Conservation (phyloP, 306 rosid genomes). For the Rosa multiflora region DNA sequence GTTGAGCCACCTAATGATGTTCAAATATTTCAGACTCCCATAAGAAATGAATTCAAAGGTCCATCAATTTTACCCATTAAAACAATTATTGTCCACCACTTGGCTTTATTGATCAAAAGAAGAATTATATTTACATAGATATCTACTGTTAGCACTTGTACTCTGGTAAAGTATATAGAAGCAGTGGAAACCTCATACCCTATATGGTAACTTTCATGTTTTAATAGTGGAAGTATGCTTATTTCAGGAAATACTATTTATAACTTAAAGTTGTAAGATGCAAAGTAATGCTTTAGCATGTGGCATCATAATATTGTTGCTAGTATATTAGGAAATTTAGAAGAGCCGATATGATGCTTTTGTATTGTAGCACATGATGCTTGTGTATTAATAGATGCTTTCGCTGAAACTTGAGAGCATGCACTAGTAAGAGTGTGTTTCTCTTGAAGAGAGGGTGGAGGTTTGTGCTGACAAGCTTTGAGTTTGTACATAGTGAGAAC, state of each 20-base stretch:
- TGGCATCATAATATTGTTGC: not conserved
- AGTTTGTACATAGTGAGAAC: not conserved
- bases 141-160: not conserved
- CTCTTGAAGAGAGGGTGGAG: not conserved
- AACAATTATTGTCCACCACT: not conserved
- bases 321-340: not conserved
- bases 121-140: not conserved
- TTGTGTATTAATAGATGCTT: not conserved
- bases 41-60: conserved; percentile 16
- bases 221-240: not conserved
- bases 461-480: not conserved
- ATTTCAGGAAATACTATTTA: not conserved
- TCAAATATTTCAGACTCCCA: conserved; percentile 24
- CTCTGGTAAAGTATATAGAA: not conserved
- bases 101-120: not conserved
- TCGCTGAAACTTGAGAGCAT: not conserved
- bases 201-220: not conserved
- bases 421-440: not conserved
- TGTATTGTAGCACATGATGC: not conserved
- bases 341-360: not conserved
- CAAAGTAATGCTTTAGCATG: not conserved
- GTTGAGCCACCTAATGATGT: conserved; percentile 52
- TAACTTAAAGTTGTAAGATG: not conserved
- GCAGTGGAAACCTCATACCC: not conserved
- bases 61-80: not conserved